A percentile compares a stretch with the other conserved stretches of the same genome.
Conservation (phyloP, 2,329 filamentous ascomycete species). For the Plectosphaerella sp. region DNA sequence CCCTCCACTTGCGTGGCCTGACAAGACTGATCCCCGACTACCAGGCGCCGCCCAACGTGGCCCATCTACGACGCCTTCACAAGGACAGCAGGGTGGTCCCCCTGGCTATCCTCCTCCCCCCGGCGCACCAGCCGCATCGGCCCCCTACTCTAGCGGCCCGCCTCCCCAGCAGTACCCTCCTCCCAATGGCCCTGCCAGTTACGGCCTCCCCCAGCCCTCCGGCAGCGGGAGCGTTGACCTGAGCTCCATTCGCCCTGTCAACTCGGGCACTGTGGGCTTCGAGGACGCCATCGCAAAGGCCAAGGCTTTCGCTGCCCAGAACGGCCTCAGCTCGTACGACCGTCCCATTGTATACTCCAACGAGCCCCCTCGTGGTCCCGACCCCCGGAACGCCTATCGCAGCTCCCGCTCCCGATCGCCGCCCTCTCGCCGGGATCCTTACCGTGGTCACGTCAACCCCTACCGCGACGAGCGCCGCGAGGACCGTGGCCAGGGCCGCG, state of each 20-base stretch:
- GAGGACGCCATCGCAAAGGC: slow-evolving; percentile 82
- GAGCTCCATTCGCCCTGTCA: slow-evolving; percentile 73
- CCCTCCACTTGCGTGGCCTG: slow-evolving; percentile 10
- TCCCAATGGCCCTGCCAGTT: slow-evolving; percentile 22
- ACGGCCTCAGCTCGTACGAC: slow-evolving; percentile 64
- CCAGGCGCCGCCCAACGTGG: slow-evolving; percentile 39
- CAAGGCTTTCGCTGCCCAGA: slow-evolving; percentile 75
- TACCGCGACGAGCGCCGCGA: slow-evolving; percentile 82
- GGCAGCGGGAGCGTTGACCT: slow-evolving; percentile 75
- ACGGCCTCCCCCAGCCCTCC: slow-evolving; percentile 61
- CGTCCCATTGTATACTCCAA: slow-evolving; percentile 44
- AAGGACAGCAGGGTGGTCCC: slow-evolving; percentile 32
- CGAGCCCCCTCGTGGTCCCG: slow-evolving; percentile 24
- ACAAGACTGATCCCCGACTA: slow-evolving; percentile 9
- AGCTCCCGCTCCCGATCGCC: slow-evolving; percentile 72
- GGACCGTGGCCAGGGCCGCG: slow-evolving; percentile 32
- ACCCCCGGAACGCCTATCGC: slow-evolving; percentile 48
- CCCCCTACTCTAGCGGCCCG: slow-evolving; percentile 30
- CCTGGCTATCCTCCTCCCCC: slow-evolving; percentile 33
- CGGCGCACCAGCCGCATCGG: slow-evolving; percentile 23
- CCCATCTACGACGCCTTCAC: slow-evolving; percentile 34
- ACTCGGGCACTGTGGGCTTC: slow-evolving; percentile 77
- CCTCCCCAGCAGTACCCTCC: slow-evolving; percentile 31
- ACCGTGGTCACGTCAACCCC: slow-evolving; percentile 72
- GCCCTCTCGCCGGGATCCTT: slow-evolving; percentile 60